phyloP scores from a whole-genome alignment of 2,329 filamentous ascomycete genomes.

The Epichloe elymi region DNA sequence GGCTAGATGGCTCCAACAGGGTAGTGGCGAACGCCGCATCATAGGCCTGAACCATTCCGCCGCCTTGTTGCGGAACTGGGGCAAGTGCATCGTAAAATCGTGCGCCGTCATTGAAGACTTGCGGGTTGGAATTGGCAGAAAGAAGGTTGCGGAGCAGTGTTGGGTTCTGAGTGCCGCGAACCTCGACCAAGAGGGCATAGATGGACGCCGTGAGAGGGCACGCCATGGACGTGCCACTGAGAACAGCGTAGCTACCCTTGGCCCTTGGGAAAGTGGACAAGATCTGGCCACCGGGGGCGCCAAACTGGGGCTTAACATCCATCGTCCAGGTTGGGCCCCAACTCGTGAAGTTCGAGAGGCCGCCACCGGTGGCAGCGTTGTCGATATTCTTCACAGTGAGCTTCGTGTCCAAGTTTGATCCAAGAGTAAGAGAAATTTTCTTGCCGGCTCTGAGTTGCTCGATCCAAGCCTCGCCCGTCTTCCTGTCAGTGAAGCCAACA shows the following conservation, averaged over 20 bases:
- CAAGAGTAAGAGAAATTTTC: slow-evolving; percentile 25
- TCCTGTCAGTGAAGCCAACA: too few relatives aligned
- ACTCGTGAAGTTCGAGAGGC: slow-evolving; percentile 11
- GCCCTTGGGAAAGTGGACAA: slow-evolving; percentile 31
- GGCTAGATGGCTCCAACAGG: slow-evolving; percentile 34
- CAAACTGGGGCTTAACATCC: slow-evolving; percentile 26
- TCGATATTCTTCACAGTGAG: background rate
- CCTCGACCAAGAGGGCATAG: slow-evolving; percentile 26
- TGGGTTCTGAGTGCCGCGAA: slow-evolving; percentile 29
- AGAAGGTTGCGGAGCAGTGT: slow-evolving; percentile 30
- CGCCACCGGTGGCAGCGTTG: slow-evolving; percentile 2
- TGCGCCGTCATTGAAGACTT: slow-evolving; percentile 27
- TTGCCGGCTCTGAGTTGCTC: slow-evolving; percentile 24
- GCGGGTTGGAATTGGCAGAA: slow-evolving; percentile 25
- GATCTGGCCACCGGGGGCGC: slow-evolving; percentile 27
- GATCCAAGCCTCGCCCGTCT: slow-evolving; percentile 23
- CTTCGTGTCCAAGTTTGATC: slow-evolving; percentile 11
- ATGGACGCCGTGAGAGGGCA: slow-evolving; percentile 28
- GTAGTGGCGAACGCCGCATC: slow-evolving; percentile 40
- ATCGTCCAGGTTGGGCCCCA: slow-evolving; percentile 31
- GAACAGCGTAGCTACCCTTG: slow-evolving; percentile 24
- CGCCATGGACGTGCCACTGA: slow-evolving; percentile 35
- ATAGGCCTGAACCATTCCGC: slow-evolving; percentile 31
- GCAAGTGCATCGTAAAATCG: slow-evolving; percentile 23
- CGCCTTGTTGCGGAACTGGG: slow-evolving; percentile 42